Evolutionary conservation across 805 yeast species (phyloP).

Genomic region (Ogataea angusta): DNA sequence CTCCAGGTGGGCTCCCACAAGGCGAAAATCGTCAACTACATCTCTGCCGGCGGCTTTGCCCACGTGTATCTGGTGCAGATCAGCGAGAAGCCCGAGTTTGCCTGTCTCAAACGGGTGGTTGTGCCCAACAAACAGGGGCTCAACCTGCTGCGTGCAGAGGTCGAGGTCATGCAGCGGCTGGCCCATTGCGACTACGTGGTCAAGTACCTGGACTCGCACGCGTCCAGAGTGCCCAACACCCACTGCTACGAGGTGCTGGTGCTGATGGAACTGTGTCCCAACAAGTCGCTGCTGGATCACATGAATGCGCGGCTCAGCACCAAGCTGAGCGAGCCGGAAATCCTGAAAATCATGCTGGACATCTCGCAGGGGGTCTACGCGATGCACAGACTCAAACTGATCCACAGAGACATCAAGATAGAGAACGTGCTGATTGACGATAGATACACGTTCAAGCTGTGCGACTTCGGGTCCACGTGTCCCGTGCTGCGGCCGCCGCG

Average conservation of each 20-base stretch:
- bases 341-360: conserved; percentile 79
- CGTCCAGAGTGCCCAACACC: conserved; percentile 51
- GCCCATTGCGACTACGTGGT: conserved; percentile 58
- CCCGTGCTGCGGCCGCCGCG: conserved; percentile 71
- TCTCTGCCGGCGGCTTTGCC: conserved; percentile 69
- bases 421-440: conserved; percentile 86
- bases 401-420: conserved; percentile 91
- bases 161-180: conserved; percentile 71
- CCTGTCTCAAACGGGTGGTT: conserved; percentile 70
- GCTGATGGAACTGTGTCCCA: conserved; percentile 90
- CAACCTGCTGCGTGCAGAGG: conserved; percentile 65
- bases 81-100: conserved; percentile 41
- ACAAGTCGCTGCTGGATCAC: conserved; percentile 79
- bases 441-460: conserved; percentile 67
- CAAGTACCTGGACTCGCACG: conserved; percentile 71
- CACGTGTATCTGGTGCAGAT: conserved; percentile 68
- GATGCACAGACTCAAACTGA: conserved; percentile 78
- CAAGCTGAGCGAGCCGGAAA: conserved; percentile 72
- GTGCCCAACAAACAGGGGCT: conserved; percentile 71
- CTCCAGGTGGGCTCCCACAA: conserved; percentile 49
- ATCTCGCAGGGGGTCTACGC: conserved; percentile 73
- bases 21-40: conserved; percentile 43
- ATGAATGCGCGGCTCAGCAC: conserved; percentile 85
- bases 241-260: conserved; percentile 76
- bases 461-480: conserved; percentile 92